A percentile compares a stretch with the other conserved stretches of the same genome.
phyloP scores from a whole-genome alignment of 345 rosid species.

The Aquilaria sinensis region DNA sequence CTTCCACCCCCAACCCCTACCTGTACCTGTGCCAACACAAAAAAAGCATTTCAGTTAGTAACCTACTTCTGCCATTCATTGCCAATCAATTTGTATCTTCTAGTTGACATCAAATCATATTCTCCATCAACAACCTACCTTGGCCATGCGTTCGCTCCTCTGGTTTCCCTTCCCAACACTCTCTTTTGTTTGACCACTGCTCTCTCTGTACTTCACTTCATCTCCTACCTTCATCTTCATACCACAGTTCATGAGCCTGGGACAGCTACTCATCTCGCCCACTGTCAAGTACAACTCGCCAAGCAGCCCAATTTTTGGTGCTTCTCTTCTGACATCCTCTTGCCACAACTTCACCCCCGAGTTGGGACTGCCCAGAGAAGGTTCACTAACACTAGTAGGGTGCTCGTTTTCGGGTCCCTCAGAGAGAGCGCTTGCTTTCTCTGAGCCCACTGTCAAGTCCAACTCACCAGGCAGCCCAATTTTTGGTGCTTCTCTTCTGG shows the following conservation, averaged over 20 bases:
- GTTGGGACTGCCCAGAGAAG: not conserved
- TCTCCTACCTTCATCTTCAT: constrained; percentile 15
- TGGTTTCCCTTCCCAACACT: constrained; percentile 7
- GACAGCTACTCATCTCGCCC: constrained; percentile 25
- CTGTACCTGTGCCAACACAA: constrained; percentile 20
- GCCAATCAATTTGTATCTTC: not conserved
- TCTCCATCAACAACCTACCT: not conserved
- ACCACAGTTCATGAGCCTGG: constrained; percentile 10
- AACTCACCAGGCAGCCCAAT: constrained; percentile 4
- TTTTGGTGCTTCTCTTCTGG: not conserved
- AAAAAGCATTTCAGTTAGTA: not conserved
- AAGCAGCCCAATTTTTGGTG: constrained; percentile 39
- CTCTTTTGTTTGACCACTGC: constrained; percentile 19
- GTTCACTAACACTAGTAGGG: not conserved
- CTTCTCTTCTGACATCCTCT: constrained; percentile 17
- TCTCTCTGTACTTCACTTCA: constrained; percentile 19
- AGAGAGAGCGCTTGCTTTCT: not conserved
- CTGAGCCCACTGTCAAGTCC: not conserved
- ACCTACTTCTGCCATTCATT: not conserved
- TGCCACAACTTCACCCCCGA: constrained; percentile 11
- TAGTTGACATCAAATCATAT: not conserved
- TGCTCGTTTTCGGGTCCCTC: constrained; percentile 6
- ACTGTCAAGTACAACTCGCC: constrained; percentile 32
- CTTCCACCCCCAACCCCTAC: constrained; percentile 14
- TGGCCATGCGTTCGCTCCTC: not conserved